Conservation (phyloP, 345 rosid species). For the Draba incana region DNA sequence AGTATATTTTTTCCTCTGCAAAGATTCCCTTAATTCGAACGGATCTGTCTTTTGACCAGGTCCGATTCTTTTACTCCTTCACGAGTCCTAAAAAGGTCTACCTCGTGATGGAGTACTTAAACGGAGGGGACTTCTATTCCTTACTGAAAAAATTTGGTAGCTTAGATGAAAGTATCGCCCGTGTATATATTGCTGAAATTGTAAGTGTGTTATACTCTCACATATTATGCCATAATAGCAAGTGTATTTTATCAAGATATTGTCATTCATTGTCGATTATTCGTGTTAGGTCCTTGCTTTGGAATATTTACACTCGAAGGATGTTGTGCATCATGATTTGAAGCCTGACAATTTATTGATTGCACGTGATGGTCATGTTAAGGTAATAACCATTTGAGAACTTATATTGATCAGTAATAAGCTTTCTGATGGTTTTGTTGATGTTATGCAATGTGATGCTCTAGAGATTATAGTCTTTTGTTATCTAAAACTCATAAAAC, state of each 20-base stretch:
- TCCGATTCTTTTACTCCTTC: constrained; percentile 97
- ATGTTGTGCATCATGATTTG: constrained; percentile 95
- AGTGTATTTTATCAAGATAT: constrained; percentile 26
- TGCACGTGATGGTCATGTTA: constrained; percentile 96
- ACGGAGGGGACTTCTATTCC: constrained; percentile 95
- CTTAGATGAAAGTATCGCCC: constrained; percentile 84
- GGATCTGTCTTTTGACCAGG: constrained; percentile 56
- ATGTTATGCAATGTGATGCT: not conserved
- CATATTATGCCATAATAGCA: constrained; percentile 15
- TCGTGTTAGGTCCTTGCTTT: constrained; percentile 75
- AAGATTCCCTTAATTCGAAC: constrained; percentile 37
- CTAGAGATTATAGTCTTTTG: constrained; percentile 8
- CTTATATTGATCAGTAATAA: constrained; percentile 29
- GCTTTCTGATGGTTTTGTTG: not conserved
- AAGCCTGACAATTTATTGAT: constrained; percentile 97
- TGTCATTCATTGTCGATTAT: constrained; percentile 17
- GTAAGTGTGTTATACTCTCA: constrained; percentile 56
- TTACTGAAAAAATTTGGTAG: constrained; percentile 77
- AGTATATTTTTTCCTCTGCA: constrained; percentile 34
- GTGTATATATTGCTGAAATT: constrained; percentile 95
- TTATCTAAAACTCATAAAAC: constrained; percentile 19
- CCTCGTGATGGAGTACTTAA: constrained; percentile 98
- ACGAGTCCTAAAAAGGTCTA: constrained; percentile 92
- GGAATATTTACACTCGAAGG: constrained; percentile 87
- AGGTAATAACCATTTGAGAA: constrained; percentile 54